These are phyloP conservation scores for Fusarium subtropicale DNA, from an alignment of 2,329 filamentous ascomycete species.

Conservation along the genomic window DNA sequence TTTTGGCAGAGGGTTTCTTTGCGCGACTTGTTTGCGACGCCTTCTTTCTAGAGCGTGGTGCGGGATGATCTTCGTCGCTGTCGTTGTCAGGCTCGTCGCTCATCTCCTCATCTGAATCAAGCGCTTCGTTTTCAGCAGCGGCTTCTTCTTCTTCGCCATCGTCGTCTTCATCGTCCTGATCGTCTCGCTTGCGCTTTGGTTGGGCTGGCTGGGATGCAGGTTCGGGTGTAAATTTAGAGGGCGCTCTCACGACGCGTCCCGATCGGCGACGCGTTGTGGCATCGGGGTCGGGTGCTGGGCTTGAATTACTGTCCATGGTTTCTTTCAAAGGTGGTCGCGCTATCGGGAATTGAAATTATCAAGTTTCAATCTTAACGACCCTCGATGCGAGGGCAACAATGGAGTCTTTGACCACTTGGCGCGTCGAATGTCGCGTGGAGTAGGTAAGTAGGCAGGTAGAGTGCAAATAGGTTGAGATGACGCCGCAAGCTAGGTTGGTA, in stretches of 20 bases:
- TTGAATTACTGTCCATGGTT: constrained; percentile 67
- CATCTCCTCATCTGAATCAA: constrained; percentile 59
- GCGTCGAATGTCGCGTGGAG: constrained; percentile 48
- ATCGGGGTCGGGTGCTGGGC: constrained; percentile 63
- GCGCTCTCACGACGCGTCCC: constrained; percentile 72
- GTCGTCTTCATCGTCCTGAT: constrained; percentile 55
- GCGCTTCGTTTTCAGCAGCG: constrained; percentile 61
- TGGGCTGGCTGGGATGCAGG: constrained; percentile 53
- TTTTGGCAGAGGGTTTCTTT: constrained; percentile 71
- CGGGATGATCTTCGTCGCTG: constrained; percentile 57
- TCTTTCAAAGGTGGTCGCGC: constrained; percentile 46
- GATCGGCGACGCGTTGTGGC: constrained; percentile 72
- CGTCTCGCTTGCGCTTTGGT: constrained; percentile 69
- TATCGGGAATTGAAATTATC: constrained; percentile 36
- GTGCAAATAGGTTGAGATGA: constrained; percentile 28
- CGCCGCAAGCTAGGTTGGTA: constrained; percentile 37
- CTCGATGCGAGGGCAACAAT: constrained; percentile 48
- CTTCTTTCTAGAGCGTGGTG: constrained; percentile 54
- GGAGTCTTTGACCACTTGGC: constrained; percentile 47
- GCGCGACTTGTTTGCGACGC: constrained; percentile 59
- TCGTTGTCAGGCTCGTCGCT: constrained; percentile 61
- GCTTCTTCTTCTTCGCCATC: constrained; percentile 49
- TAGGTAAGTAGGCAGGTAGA: constrained; percentile 13
- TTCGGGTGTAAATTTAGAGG: constrained; percentile 70
- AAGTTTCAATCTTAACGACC: constrained; percentile 37